phyloP scores from a whole-genome alignment of 2,329 filamentous ascomycete species.

The Aureobasidium lini region DNA sequence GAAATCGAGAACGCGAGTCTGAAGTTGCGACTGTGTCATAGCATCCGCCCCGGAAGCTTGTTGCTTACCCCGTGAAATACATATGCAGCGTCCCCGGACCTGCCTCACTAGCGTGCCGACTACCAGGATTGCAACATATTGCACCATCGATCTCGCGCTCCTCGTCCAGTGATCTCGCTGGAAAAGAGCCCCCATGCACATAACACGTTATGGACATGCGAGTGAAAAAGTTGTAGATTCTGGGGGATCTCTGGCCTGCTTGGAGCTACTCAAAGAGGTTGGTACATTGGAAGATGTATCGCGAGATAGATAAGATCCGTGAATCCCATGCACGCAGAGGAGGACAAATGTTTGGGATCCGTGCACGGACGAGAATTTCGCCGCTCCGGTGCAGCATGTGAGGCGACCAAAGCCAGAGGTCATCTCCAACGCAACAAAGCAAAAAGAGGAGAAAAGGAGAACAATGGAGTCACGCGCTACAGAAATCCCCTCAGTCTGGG shows the following conservation, averaged over 20 bases:
- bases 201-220: background rate
- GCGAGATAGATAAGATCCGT: conserved; percentile 6
- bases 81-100: background rate
- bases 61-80: background rate
- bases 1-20: background rate
- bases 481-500: conserved; percentile 45
- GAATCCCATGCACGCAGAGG: background rate
- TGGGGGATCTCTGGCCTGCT: conserved; percentile 2
- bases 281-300: background rate
- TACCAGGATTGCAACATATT: background rate
- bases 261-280: background rate
- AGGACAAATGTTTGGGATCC: background rate
- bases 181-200: conserved; percentile 1
- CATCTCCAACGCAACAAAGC: background rate
- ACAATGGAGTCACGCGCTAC: conserved; percentile 10
- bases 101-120: background rate
- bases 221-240: conserved; percentile 6
- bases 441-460: conserved; percentile 7
- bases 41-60: background rate
- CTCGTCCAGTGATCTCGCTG: background rate
- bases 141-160: background rate
- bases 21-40: background rate
- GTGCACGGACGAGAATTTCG: background rate
- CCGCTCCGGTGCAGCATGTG: background rate
- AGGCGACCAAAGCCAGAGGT: conserved; percentile 1